These are phyloP conservation scores for Nelumbo lutea DNA, from an alignment of 164 flowering plant genomes.

Conservation along the genomic window DNA sequence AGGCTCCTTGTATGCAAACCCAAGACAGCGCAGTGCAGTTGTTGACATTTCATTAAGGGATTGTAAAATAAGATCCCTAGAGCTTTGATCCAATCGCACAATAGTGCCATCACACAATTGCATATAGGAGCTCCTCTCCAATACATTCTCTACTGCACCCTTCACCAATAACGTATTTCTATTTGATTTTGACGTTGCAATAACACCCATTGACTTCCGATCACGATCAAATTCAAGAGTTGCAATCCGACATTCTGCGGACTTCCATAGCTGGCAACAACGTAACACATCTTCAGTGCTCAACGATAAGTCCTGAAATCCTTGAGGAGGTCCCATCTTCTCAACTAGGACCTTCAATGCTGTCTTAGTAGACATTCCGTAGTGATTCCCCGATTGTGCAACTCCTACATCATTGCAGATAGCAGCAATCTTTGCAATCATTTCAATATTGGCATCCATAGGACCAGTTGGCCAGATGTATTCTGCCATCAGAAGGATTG, in stretches of 20 bases:
- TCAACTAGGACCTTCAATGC: slow-evolving; percentile 91
- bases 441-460: slow-evolving; percentile 74
- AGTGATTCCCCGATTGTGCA: slow-evolving; percentile 44
- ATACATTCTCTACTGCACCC: slow-evolving; percentile 92
- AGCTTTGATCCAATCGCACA: slow-evolving; percentile 39
- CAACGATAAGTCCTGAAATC: slow-evolving; percentile 25
- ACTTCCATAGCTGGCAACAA: slow-evolving; percentile 59
- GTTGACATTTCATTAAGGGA: slow-evolving; percentile 66
- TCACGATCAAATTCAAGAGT: slow-evolving; percentile 96
- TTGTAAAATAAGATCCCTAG: slow-evolving; percentile 39
- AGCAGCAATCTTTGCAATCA: slow-evolving; percentile 66
- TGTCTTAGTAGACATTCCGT: slow-evolving; percentile 81
- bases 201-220: slow-evolving; percentile 95
- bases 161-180: slow-evolving; percentile 72
- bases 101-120: slow-evolving; percentile 86
- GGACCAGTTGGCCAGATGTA: slow-evolving; percentile 52
- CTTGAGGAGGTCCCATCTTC: slow-evolving; percentile 85
- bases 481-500: slow-evolving; percentile 61
- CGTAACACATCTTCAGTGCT: slow-evolving; percentile 34
- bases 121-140: slow-evolving; percentile 72
- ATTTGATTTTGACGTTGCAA: slow-evolving; percentile 59
- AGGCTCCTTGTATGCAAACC: slow-evolving; percentile 91
- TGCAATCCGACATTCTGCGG: slow-evolving; percentile 60
- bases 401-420: slow-evolving; percentile 74
- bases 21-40: slow-evolving; percentile 75